phyloP scores from a whole-genome alignment of 805 yeast species.

The Yueomyces sp. region DNA sequence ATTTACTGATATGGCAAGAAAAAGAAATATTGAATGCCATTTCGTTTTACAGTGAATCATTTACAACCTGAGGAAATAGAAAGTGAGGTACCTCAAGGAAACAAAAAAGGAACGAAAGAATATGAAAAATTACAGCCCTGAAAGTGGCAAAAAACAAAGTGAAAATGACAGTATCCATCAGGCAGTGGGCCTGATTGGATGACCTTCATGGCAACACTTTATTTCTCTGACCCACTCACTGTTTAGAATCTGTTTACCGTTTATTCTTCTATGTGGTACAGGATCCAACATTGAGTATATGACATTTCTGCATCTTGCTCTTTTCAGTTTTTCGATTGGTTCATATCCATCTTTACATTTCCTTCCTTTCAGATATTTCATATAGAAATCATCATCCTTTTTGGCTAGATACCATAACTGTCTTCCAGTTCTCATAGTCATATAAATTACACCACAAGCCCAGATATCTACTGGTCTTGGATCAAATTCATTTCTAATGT shows the following conservation, averaged over 20 bases:
- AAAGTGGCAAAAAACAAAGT: too few relatives aligned
- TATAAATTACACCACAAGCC: constrained; percentile 87
- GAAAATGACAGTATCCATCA: too few relatives aligned
- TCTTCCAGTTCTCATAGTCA: constrained; percentile 91
- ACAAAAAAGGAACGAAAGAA: too few relatives aligned
- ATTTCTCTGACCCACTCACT: constrained; percentile 96
- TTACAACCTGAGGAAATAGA: too few relatives aligned
- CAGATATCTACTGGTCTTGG: constrained; percentile 76
- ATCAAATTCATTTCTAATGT: constrained; percentile 51
- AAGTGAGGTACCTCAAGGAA: too few relatives aligned
- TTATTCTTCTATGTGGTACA: constrained; percentile 73
- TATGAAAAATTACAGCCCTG: too few relatives aligned
- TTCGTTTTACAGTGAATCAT: too few relatives aligned
- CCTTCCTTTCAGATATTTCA: constrained; percentile 61
- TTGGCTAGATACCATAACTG: constrained; percentile 84
- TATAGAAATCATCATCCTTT: constrained; percentile 67
- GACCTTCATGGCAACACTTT: constrained; percentile 59
- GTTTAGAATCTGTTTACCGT: constrained; percentile 74
- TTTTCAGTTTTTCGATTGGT: constrained; percentile 74
- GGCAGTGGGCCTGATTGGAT: constrained; percentile 1
- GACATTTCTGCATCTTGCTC: constrained; percentile 85
- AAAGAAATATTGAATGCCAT: too few relatives aligned
- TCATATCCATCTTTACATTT: constrained; percentile 79
- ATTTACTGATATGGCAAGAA: too few relatives aligned
- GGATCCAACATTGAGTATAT: constrained; percentile 91